Evolutionary conservation across 2,329 filamentous ascomycete species (phyloP).

Genomic region (Byssothecium circinans): DNA sequence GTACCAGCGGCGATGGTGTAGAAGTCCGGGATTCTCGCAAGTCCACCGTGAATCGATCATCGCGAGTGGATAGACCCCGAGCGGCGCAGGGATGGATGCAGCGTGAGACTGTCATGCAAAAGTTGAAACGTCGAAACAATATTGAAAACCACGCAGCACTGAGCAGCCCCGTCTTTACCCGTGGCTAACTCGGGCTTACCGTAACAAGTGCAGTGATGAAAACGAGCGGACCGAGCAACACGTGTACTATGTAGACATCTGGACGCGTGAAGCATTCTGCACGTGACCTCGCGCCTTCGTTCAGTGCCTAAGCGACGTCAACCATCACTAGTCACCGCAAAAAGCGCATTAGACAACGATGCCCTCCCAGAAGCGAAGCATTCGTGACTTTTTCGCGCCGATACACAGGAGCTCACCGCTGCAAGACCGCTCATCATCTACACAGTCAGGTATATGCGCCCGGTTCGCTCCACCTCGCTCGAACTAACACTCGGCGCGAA

Average conservation of each 20-base stretch:
- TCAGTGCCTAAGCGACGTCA: background rate
- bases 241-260: too few species aligned
- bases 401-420: slow-evolving; percentile 29
- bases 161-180: too few species aligned
- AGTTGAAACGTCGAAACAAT: slow-evolving; percentile 6
- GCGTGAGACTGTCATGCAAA: slow-evolving; percentile 7
- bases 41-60: too few species aligned
- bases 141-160: background rate
- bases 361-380: slow-evolving; percentile 34
- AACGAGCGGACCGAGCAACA: too few species aligned
- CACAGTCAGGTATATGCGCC: slow-evolving; percentile 23
- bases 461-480: background rate
- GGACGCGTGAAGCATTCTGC: background rate
- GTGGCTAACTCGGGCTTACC: too few species aligned
- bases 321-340: background rate
- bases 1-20: too few species aligned
- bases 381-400: slow-evolving; percentile 53
- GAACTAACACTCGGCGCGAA: background rate
- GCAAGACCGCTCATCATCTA: slow-evolving; percentile 18
- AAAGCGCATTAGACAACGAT: slow-evolving; percentile 5
- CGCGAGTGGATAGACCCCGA: background rate
- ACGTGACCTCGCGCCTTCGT: background rate
- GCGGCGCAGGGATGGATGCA: slow-evolving; percentile 7
- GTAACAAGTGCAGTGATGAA: too few species aligned
- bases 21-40: too few species aligned